Evolutionary conservation across 768 basidiomycete genomes (phyloP).

Genomic region (Sporobolomyces phaffii): DNA sequence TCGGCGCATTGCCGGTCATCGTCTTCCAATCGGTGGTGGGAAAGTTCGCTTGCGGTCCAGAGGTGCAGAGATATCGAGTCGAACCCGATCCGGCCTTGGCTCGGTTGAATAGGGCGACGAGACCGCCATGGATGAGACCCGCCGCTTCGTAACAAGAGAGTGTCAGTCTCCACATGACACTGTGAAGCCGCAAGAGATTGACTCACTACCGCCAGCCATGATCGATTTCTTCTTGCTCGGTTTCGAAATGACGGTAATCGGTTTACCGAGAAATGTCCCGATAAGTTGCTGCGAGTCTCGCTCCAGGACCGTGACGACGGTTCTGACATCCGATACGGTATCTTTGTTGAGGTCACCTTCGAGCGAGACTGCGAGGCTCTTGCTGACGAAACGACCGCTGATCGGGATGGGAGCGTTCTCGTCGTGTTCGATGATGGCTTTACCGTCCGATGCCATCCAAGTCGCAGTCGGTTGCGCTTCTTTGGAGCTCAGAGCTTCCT

Average conservation of each 20-base stretch:
- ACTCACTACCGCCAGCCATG: constrained; percentile 68
- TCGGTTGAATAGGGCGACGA: constrained; percentile 93
- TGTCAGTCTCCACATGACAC: constrained; percentile 10
- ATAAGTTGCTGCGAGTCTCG: constrained; percentile 67
- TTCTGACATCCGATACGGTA: constrained; percentile 87
- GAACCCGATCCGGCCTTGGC: constrained; percentile 85
- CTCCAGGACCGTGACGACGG: constrained; percentile 79
- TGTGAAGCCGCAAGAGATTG: constrained; percentile 36
- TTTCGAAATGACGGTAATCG: constrained; percentile 98
- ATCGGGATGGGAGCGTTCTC: constrained; percentile 73
- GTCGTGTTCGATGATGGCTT: constrained; percentile 64
- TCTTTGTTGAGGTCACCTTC: constrained; percentile 58
- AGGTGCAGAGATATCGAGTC: constrained; percentile 90
- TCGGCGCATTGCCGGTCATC: constrained; percentile 63
- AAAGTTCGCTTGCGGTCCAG: constrained; percentile 85
- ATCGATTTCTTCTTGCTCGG: constrained; percentile 95
- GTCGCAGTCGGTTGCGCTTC: constrained; percentile 59
- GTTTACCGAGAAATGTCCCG: constrained; percentile 80
- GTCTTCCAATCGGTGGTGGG: constrained; percentile 88
- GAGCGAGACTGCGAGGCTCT: constrained; percentile 90
- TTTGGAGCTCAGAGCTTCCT: not conserved
- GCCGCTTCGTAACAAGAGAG: constrained; percentile 51
- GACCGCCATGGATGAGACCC: constrained; percentile 91
- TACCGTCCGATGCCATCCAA: constrained; percentile 80
- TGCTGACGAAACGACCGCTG: constrained; percentile 86